Evolutionary conservation across 2,329 filamentous ascomycete genomes (phyloP).

Genomic region (Boeremia exigua): DNA sequence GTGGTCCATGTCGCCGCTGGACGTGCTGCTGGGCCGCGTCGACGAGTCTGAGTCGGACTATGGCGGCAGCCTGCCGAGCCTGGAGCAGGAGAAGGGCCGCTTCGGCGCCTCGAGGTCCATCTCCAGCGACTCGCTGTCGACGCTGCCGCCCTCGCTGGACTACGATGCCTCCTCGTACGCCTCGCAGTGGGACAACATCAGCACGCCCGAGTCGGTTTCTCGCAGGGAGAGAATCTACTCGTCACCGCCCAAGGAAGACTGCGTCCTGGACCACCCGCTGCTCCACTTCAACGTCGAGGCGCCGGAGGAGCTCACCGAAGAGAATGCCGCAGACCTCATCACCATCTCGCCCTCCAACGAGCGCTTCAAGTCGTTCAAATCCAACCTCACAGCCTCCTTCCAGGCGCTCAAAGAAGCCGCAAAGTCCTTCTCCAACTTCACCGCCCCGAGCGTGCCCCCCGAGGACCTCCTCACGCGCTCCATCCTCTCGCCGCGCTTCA

Average conservation of each 20-base stretch:
- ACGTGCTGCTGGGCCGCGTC: slow-evolving; percentile 62
- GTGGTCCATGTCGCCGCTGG: slow-evolving; percentile 56
- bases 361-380: slow-evolving; percentile 62
- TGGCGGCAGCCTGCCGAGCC: slow-evolving; percentile 49
- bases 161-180: slow-evolving; percentile 55
- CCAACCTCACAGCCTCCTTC: slow-evolving; percentile 68
- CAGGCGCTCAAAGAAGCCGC: slow-evolving; percentile 67
- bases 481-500: slow-evolving; percentile 63
- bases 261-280: slow-evolving; percentile 64
- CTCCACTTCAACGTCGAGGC: slow-evolving; percentile 49
- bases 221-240: slow-evolving; percentile 57
- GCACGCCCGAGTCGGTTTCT: slow-evolving; percentile 44
- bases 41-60: slow-evolving; percentile 53
- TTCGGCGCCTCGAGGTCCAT: slow-evolving; percentile 54
- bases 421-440: slow-evolving; percentile 66
- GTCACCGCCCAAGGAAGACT: slow-evolving; percentile 59
- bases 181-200: slow-evolving; percentile 50
- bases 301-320: slow-evolving; percentile 41
- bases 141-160: slow-evolving; percentile 53
- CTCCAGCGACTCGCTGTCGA: slow-evolving; percentile 64
- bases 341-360: slow-evolving; percentile 32
- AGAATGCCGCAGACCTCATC: slow-evolving; percentile 35
- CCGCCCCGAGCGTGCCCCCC: slow-evolving; percentile 58
- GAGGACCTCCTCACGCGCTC: slow-evolving; percentile 68
- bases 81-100: slow-evolving; percentile 52